Evolutionary conservation across 257 asterid genomes (phyloP).

Genomic region (Nicotiana obtusifolia): DNA sequence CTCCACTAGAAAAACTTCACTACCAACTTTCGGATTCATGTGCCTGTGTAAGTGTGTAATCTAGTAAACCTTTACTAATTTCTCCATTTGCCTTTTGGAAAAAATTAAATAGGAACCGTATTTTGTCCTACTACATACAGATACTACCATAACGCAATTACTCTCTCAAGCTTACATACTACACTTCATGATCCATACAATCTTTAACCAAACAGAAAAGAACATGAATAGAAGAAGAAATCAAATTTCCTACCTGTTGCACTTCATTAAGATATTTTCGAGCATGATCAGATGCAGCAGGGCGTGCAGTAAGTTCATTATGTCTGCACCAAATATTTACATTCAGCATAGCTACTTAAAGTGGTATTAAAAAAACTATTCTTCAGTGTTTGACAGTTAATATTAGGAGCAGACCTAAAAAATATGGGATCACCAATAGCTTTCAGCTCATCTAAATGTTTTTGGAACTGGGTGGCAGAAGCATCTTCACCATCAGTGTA

Average conservation of each 20-base stretch:
- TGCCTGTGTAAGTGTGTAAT: neutral
- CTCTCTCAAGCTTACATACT: neutral
- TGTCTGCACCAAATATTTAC: constrained; percentile 36
- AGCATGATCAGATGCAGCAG: constrained; percentile 78
- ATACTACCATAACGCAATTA: neutral
- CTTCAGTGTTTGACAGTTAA: constrained; percentile 11
- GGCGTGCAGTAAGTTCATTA: constrained; percentile 85
- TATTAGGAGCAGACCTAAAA: constrained; percentile 51
- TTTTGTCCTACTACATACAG: neutral
- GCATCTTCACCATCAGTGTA: constrained; percentile 99
- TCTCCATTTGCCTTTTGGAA: neutral
- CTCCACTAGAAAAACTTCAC: neutral
- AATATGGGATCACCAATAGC: constrained; percentile 92
- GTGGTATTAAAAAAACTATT: neutral
- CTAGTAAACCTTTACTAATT: neutral
- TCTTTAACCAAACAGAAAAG: neutral
- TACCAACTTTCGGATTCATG: neutral
- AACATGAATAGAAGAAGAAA: neutral
- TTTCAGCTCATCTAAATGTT: constrained; percentile 70
- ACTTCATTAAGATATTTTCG: constrained; percentile 54
- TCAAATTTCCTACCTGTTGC: constrained; percentile 49
- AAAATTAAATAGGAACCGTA: neutral
- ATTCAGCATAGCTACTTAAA: neutral
- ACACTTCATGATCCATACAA: neutral
- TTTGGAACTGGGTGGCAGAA: constrained; percentile 76